Base-by-base conservation (phyloP, 768 basidiomycete genomes). In the Hirschioporus abietinus region DNA sequence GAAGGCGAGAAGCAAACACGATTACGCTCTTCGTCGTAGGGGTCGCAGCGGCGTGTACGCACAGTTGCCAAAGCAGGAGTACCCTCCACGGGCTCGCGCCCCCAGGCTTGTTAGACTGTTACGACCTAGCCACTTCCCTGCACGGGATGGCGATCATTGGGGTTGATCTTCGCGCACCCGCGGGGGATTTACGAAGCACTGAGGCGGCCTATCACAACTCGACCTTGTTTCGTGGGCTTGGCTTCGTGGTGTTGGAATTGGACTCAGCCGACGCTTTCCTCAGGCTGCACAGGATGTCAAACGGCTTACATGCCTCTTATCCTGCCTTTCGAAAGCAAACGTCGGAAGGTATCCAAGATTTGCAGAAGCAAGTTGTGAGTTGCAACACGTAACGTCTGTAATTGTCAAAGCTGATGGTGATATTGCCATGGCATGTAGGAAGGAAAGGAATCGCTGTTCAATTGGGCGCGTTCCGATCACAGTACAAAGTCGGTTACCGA, bases 41-140 rank as follows among this genome's bases (percentile, higher is more conserved):
- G 42, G 42, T 6, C 12, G 42, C 42, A 52, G 42, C 4, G 42
- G 42, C 42, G 42, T 52, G 42, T 52, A 52, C 42, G 42, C 42
- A 52, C 42, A 52, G 42, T 52, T 52, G 12, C 42, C 42, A 52
- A 52, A 52, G 42, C 42, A 52, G 42, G 42, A 15, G 20, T 20
- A 10, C 4, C 42, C 30, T 15, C 12, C 42, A 15, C 42, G 12
- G 20, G 15, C 42, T 52, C 15, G 42, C 12, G 42, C 30, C 8
- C n/a, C 42, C 42, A 52, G 42, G 42, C 42, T 52, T 52, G 42
- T 52, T 52, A 52, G 42, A 52, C 42, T 52, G 42, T 52, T 52
- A 52, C 42, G 42, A 52, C 42, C 20, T 52, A 52, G 12, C 42
- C 20, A 15, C 42, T 52, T 52, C 42, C 42, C 42, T 52, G 42